Evolutionary conservation across 2,329 filamentous ascomycete genomes (phyloP).

Genomic region (Colletotrichum higginsianum): DNA sequence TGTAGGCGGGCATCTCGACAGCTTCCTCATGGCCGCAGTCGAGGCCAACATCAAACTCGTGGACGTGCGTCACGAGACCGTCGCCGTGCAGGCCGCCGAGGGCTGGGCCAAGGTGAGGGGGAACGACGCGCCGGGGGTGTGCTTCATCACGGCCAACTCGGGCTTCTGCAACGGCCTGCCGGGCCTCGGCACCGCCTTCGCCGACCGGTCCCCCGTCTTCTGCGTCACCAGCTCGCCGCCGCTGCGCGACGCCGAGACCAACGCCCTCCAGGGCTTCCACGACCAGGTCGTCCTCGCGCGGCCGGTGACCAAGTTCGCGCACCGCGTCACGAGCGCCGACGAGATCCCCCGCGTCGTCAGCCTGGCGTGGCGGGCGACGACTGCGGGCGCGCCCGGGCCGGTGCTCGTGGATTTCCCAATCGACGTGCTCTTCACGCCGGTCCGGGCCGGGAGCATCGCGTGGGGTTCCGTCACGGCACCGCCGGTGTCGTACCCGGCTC

Average conservation of each 20-base stretch:
- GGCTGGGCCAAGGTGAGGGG: slow-evolving; percentile 33
- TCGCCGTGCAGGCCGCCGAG: slow-evolving; percentile 30
- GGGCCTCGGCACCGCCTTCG: slow-evolving; percentile 21
- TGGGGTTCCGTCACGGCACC: slow-evolving; percentile 15
- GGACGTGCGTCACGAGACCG: slow-evolving; percentile 31
- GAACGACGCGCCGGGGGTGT: slow-evolving; percentile 14
- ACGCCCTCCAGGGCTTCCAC: slow-evolving; percentile 30
- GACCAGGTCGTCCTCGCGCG: slow-evolving; percentile 29
- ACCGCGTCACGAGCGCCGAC: slow-evolving; percentile 8
- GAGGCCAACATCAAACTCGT: slow-evolving; percentile 35
- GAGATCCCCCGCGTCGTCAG: slow-evolving; percentile 31
- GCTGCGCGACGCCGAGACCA: slow-evolving; percentile 25
- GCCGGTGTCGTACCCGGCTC: slow-evolving; percentile 7
- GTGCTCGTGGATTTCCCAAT: slow-evolving; percentile 29
- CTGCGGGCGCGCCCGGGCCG: slow-evolving; percentile 26
- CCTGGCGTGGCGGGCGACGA: slow-evolving; percentile 27
- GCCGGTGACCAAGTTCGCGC: slow-evolving; percentile 25
- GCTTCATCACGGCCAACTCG: slow-evolving; percentile 33
- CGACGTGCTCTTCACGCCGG: slow-evolving; percentile 21
- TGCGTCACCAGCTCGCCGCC: slow-evolving; percentile 30
- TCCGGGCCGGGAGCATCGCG: slow-evolving; percentile 1
- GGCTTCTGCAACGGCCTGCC: slow-evolving; percentile 28
- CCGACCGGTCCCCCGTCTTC: slow-evolving; percentile 29
- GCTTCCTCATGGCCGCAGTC: slow-evolving; percentile 28
- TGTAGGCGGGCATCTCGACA: slow-evolving; percentile 26